These are phyloP conservation scores for Penicillium flavigenum DNA, from an alignment of 495 filamentous ascomycete species.

Conservation along the genomic window DNA sequence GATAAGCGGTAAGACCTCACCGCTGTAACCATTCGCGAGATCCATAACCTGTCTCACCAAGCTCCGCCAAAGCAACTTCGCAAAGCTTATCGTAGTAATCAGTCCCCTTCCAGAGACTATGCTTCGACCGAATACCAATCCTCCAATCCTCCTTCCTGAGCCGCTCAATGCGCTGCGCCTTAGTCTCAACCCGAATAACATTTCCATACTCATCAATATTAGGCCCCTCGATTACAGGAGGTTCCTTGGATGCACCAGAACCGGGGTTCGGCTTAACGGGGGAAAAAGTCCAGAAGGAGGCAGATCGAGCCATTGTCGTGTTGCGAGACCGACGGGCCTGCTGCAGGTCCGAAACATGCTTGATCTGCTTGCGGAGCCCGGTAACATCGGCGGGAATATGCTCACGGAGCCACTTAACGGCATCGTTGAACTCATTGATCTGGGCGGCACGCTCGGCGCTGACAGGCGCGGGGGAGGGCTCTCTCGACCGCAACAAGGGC, in stretches of 20 bases:
- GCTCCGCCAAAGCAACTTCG: slow-evolving; percentile 33
- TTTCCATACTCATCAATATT: slow-evolving; percentile 24
- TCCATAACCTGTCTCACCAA: slow-evolving; percentile 14
- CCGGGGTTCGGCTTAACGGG: slow-evolving; percentile 20
- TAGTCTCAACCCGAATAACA: slow-evolving; percentile 30
- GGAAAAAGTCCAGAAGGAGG: slow-evolving; percentile 46
- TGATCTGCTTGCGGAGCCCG: slow-evolving; percentile 23
- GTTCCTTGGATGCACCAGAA: neutral
- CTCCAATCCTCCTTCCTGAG: slow-evolving; percentile 37
- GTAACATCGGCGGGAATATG: slow-evolving; percentile 30
- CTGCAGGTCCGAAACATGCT: slow-evolving; percentile 29
- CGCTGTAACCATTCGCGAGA: neutral
- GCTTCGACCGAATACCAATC: slow-evolving; percentile 32
- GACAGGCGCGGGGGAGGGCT: neutral
- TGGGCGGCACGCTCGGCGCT: slow-evolving; percentile 10
- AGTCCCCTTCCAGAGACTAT: slow-evolving; percentile 39
- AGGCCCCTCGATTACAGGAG: neutral
- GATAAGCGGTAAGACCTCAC: neutral
- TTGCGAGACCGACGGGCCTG: slow-evolving; percentile 24
- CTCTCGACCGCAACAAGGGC: neutral
- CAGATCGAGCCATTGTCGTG: slow-evolving; percentile 21
- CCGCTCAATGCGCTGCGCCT: slow-evolving; percentile 35
- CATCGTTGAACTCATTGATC: slow-evolving; percentile 26
- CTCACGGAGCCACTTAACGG: slow-evolving; percentile 26
- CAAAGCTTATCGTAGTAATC: slow-evolving; percentile 40